phyloP scores from a whole-genome alignment of 257 asterid species.

The Avicennia marina region DNA sequence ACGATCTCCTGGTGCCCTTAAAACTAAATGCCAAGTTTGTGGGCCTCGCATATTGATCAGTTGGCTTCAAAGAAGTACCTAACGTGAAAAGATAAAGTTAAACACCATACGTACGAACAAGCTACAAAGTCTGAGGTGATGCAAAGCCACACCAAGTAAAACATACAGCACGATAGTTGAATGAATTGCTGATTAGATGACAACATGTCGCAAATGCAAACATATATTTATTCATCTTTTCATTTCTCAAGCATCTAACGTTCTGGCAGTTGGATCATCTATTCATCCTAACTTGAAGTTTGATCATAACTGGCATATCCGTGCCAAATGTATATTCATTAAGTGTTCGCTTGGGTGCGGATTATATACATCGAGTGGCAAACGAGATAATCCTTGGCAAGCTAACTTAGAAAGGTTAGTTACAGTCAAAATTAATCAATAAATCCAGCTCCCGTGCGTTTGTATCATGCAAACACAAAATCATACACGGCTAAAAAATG shows the following conservation, averaged over 20 bases:
- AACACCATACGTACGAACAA: not conserved
- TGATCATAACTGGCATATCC: too few relatives aligned
- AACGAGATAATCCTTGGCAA: not conserved
- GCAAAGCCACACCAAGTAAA: not conserved
- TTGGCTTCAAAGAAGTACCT: slow-evolving; percentile 56
- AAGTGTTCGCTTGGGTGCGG: too few relatives aligned
- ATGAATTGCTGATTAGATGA: too few relatives aligned
- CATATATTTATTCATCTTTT: too few relatives aligned
- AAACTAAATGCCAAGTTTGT: slow-evolving; percentile 43
- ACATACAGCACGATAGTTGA: too few relatives aligned
- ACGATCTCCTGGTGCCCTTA: slow-evolving; percentile 40
- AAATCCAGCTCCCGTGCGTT: not conserved
- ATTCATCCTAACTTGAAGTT: too few relatives aligned
- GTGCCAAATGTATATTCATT: too few relatives aligned
- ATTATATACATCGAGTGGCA: too few relatives aligned
- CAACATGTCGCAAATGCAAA: too few relatives aligned
- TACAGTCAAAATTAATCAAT: not conserved
- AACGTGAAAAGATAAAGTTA: slow-evolving; percentile 8
- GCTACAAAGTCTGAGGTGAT: not conserved
- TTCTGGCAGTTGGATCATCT: too few relatives aligned
- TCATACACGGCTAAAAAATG: not conserved
- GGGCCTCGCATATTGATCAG: slow-evolving; percentile 38
- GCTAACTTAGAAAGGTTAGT: not conserved
- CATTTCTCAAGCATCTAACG: too few relatives aligned
- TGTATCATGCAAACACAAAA: not conserved